Evolutionary conservation across 495 filamentous ascomycete species (phyloP), one percentile per base, ranked within the genome.

Genomic region (Hypoxylon lenormandii): DNA sequence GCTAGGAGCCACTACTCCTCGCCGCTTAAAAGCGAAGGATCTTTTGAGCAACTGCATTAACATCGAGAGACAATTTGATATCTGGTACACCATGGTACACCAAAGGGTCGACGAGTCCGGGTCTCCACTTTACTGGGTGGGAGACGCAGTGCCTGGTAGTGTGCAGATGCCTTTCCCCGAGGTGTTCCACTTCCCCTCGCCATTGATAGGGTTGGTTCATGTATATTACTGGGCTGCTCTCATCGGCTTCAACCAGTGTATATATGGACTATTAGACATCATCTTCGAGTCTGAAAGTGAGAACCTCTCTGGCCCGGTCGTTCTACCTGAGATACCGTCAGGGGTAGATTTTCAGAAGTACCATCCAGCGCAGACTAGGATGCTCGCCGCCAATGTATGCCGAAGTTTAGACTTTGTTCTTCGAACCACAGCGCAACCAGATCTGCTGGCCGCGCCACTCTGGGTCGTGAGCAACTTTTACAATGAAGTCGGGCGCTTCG

Each of bases 221-320:
- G 69, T 80, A 19, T 76, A 77, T 55, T 82, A 80, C 55, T 82
- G 80, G 80, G 69, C 74, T 3, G 64, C 75, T 0, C 77, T 80
- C 30, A 59, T 81, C 21, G 54, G 74, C 5, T 77, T 84, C 18
- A 79, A 79, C 22, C 80, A 75, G 3, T 77, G 73, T 26, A 64
- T 80, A 11, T 78, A 79, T 62, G 19, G 64, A 3, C 59, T 84
- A 5, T 74, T 82, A 22, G 71, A 74, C 53, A 64, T 63, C 33
- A 70, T 80, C 38, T 75, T 80, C 51, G 72, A 81, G 50, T 72
- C 78, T 0, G 75, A 57, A 21, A 19, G 46, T 3, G 40, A 60
- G 15, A 37, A 7, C 6, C 13, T 57, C 15, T 36, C 36, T 0
- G 30, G 26, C 15, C 50, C 64, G 5, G 51, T 36, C 28, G 55